Evolutionary conservation across 2,329 filamentous ascomycete genomes (phyloP), one percentile per base, ranked within the genome.

Genomic region (Ceratocystis ficicola): DNA sequence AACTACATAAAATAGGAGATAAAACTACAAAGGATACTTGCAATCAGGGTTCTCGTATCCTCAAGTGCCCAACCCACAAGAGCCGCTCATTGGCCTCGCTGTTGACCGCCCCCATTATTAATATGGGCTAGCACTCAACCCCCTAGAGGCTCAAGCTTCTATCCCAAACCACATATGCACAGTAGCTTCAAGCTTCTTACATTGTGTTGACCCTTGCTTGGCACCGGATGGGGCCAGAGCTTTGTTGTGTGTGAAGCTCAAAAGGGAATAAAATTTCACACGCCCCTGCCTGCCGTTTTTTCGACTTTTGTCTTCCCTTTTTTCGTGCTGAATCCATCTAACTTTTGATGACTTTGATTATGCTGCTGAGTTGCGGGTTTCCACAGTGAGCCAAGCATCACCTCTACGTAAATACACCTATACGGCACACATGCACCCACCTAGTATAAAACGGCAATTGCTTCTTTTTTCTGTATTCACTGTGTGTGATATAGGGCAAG

Each of bases 171-270:
- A 30, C 52, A 2, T 17, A 32, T 5, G 8, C 52, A 57, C 52
- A 28, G 17, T 28, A 57, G 52, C 52, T 57, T 57, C 48, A 32
- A 57, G 52, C 52, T 57, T 57, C 28, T 57, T 57, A 25, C 52
- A 57, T 57, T 57, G 52, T 57, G 22, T 25, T 32, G 32, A 65
- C 63, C 32, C 52, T 30, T 59, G 52, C 52, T 25, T 55, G 30
- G 50, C 36, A 44, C 50, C 57, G 22, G 36, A 20, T 46, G 57
- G 41, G 63, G 63, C 63, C 12, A 59, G 32, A 59, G 50, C 46
- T 59, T 59, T 65, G 17, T 65, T 30, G 17, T 30, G 50, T 12
- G 25, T 48, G 25, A 17, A 63, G 44, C 48, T n/a, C 59, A 12
- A 25, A 46, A 57, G 32, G 41, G 52, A 57, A 57, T 15, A 28